Conservation (phyloP, 768 basidiomycete species). For the Lentinula edodes region DNA sequence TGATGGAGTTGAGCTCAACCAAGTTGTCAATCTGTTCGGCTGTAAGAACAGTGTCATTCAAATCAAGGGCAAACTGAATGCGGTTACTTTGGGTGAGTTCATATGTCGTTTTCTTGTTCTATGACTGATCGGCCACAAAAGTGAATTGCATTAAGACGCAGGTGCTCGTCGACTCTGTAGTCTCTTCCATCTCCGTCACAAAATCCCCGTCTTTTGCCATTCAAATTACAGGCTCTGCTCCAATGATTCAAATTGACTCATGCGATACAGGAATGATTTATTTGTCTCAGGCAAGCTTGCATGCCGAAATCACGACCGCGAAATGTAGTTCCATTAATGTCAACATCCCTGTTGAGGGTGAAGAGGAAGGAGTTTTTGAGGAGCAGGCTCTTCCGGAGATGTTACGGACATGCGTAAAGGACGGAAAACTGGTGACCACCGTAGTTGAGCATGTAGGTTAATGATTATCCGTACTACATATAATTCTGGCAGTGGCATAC, state of each 20-base stretch:
- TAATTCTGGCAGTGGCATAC: background rate
- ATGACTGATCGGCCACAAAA: conserved; percentile 22
- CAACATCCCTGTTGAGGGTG: conserved; percentile 76
- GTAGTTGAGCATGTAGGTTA: conserved; percentile 84
- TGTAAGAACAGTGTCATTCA: conserved; percentile 84
- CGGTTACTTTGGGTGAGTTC: conserved; percentile 73
- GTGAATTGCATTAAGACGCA: conserved; percentile 88
- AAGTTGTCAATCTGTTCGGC: conserved; percentile 83
- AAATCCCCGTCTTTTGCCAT: conserved; percentile 90
- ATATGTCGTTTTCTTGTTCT: conserved; percentile 10
- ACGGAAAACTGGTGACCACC: conserved; percentile 82
- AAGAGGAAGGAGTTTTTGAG: conserved; percentile 88
- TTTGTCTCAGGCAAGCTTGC: conserved; percentile 75
- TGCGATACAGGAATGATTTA: conserved; percentile 96
- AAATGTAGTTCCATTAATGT: conserved; percentile 94
- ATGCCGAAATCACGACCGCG: conserved; percentile 83
- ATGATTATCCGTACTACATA: background rate
- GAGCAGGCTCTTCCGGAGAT: conserved; percentile 94
- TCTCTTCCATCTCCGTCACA: conserved; percentile 87
- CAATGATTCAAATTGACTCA: conserved; percentile 90
- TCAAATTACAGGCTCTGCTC: conserved; percentile 85
- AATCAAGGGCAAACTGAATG: conserved; percentile 93
- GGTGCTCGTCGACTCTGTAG: conserved; percentile 85
- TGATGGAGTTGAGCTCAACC: conserved; percentile 70
- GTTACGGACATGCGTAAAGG: conserved; percentile 77